These are phyloP conservation scores for Phyllostachys edulis DNA, from an alignment of 176 grass and related monocot genomes.

Conservation along the genomic window DNA sequence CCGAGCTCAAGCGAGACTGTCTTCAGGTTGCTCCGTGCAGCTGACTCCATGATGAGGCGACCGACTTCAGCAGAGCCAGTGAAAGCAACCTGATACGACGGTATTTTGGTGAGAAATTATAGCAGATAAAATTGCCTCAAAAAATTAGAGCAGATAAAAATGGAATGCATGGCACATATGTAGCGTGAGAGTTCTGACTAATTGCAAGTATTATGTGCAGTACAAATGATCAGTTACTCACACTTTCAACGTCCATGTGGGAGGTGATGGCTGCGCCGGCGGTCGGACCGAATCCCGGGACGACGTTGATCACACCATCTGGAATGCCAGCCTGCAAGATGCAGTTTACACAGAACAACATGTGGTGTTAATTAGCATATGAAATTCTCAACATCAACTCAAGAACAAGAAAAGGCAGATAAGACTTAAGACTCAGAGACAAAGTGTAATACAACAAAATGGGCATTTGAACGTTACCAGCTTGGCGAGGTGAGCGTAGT, in stretches of 20 bases:
- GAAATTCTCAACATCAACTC: background rate
- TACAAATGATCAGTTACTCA: slow-evolving; percentile 5
- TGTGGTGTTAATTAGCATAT: background rate
- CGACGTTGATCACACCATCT: slow-evolving; percentile 79
- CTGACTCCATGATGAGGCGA: slow-evolving; percentile 69
- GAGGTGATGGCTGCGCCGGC: slow-evolving; percentile 65
- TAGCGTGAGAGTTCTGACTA: background rate
- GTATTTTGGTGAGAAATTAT: background rate
- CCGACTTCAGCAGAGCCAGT: slow-evolving; percentile 74
- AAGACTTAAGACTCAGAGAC: background rate
- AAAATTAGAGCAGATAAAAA: background rate
- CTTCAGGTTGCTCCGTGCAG: slow-evolving; percentile 84
- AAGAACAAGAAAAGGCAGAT: background rate
- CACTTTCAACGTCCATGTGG: slow-evolving; percentile 85
- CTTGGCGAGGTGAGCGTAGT: slow-evolving; percentile 71
- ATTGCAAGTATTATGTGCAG: background rate
- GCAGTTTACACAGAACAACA: background rate
- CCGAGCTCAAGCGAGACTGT: slow-evolving; percentile 79
- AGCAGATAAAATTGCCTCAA: too few relatives aligned
- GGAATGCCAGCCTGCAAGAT: slow-evolving; percentile 58
- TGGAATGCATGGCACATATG: background rate
- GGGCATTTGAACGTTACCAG: slow-evolving; percentile 6
- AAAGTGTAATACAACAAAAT: background rate
- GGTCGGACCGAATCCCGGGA: slow-evolving; percentile 62
- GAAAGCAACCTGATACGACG: slow-evolving; percentile 58